These are phyloP conservation scores for Logfia minima DNA, from an alignment of 129 eudicot genomes.

Conservation along the genomic window DNA sequence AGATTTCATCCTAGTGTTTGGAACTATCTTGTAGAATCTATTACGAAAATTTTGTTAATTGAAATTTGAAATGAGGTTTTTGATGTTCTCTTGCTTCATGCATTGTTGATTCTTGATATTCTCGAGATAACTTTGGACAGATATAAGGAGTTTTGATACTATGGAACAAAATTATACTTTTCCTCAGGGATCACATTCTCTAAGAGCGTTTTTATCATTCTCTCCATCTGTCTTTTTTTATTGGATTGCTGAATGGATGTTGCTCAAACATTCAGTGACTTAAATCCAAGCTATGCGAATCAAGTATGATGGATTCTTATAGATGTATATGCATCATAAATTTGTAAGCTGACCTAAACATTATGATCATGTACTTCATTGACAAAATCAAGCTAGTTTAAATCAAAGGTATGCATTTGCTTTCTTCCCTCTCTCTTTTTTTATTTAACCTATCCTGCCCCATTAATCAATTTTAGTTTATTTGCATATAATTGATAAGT, in stretches of 20 bases:
- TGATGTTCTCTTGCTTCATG: constrained; percentile 5
- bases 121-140: too few species aligned
- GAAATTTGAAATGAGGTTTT: constrained; percentile 15
- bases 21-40: background rate
- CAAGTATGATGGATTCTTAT: background rate
- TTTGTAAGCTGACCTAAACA: constrained; percentile 9
- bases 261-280: background rate
- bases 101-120: background rate
- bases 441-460: background rate
- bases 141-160: too few species aligned
- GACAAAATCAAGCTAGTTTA: background rate
- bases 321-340: constrained; percentile 10
- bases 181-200: too few species aligned
- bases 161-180: too few species aligned
- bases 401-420: constrained; percentile 16
- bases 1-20: background rate
- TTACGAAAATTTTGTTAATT: background rate
- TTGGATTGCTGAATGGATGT: background rate
- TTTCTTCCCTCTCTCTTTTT: background rate
- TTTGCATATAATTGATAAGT: background rate
- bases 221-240: background rate
- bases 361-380: constrained; percentile 1
- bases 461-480: background rate
- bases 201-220: background rate
- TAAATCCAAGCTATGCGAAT: background rate